A percentile compares a stretch with the other conserved stretches of the same genome.
Conservation (phyloP, 2,329 filamentous ascomycete species). For the Colletotrichum lupini region DNA sequence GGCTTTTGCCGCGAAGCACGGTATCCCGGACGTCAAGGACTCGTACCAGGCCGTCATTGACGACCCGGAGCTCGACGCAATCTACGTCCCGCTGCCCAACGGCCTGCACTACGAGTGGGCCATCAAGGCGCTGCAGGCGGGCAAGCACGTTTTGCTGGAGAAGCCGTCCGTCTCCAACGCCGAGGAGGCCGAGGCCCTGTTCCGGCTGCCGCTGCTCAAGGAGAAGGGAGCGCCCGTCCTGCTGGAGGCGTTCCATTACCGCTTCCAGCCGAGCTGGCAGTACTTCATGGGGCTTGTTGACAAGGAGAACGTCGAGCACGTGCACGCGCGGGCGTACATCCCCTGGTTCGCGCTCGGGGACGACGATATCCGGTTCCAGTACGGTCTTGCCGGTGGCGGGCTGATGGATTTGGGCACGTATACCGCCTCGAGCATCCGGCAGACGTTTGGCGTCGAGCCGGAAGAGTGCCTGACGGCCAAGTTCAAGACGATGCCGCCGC, state of each 20-base stretch:
- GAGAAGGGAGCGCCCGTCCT: conserved; percentile 53
- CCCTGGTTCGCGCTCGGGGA: conserved; percentile 44
- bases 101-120: conserved; percentile 58
- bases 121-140: conserved; percentile 56
- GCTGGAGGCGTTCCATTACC: conserved; percentile 64
- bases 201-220: conserved; percentile 49
- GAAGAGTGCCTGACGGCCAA: conserved; percentile 49
- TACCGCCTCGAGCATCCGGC: conserved; percentile 48
- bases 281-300: conserved; percentile 53
- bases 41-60: conserved; percentile 56
- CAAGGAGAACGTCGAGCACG: conserved; percentile 49
- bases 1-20: conserved; percentile 61
- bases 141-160: conserved; percentile 67
- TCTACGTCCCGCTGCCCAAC: conserved; percentile 62
- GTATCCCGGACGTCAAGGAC: conserved; percentile 60
- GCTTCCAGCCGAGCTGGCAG: conserved; percentile 61
- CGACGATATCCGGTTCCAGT: conserved; percentile 57
- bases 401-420: conserved; percentile 56
- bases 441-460: conserved; percentile 52
- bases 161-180: conserved; percentile 62
- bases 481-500: conserved; percentile 41
- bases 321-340: conserved; percentile 42
- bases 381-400: conserved; percentile 53
- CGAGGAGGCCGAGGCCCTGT: conserved; percentile 56
- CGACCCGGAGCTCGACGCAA: conserved; percentile 54